Percentiles rank a stretch among this genome's conserved stretches.
Conservation (phyloP, 148 eudicot genomes). For the Chenopodium suecicum region DNA sequence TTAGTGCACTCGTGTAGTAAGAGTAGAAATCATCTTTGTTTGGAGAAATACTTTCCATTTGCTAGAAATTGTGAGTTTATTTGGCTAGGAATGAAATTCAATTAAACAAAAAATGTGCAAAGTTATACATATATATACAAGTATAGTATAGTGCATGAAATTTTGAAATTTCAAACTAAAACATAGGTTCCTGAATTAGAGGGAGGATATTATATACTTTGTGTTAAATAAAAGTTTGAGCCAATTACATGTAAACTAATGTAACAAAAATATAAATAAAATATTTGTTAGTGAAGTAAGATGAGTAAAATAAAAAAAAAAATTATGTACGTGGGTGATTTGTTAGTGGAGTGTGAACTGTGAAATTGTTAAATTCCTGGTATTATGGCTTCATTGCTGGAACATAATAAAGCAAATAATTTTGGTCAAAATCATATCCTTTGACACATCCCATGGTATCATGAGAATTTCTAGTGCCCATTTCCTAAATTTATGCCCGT, state of each 20-base stretch:
- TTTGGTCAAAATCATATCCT: neutral
- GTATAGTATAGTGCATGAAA: neutral
- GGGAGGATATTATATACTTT: slow-evolving; percentile 4
- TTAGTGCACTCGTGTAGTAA: slow-evolving; percentile 42
- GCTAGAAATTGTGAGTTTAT: neutral
- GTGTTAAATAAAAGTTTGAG: neutral
- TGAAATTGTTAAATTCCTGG: neutral
- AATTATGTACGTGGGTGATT: neutral
- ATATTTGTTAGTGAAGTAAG: too few relatives aligned
- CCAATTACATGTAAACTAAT: slow-evolving; percentile 9
- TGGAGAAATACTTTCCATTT: slow-evolving; percentile 28
- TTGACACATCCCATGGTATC: neutral
- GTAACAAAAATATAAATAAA: too few relatives aligned
- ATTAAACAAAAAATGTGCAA: neutral
- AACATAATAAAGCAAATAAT: neutral
- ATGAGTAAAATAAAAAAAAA: too few relatives aligned
- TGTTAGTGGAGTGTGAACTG: slow-evolving; percentile 15
- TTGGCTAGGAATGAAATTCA: neutral
- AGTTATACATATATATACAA: neutral
- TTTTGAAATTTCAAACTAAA: slow-evolving; percentile 4
- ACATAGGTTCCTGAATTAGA: slow-evolving; percentile 20
- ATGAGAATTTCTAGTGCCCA: neutral
- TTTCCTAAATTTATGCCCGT: slow-evolving; percentile 5
- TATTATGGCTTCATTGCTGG: slow-evolving; percentile 8
- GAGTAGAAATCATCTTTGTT: slow-evolving; percentile 31